Evolutionary conservation across 495 filamentous ascomycete species (phyloP), one percentile per base, ranked within the genome.

Genomic region (Talaromyces nanjingensis): DNA sequence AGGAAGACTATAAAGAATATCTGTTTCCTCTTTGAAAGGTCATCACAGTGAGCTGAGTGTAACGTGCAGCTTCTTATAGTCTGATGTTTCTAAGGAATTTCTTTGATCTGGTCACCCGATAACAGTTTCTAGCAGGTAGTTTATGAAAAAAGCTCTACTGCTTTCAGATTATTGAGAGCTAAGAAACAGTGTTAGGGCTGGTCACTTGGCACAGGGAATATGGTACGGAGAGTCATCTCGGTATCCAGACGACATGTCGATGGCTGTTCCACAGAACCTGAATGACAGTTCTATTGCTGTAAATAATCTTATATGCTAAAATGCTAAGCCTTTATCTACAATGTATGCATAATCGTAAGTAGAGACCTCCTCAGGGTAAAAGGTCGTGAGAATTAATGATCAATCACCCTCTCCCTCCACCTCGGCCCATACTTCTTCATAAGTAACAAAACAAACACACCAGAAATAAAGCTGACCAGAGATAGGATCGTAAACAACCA

Each of bases 401-500:
- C 42, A 52, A 62, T 62, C 6, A 14, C 12, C 27, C 22, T 62
- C 29, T 78, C 69, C 71, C 91, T 80, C 92, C 91, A 94, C 49
- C 74, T 74, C 18, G 83, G 79, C 0, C 87, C 89, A 64, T 77
- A 89, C 55, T 77, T 78, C 72, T 79, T 83, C 80, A 97, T 88
- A 4, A 81, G 74, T 76, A 83, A 85, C 25, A 96, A 83, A 14
- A 87, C 85, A 9, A 74, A 61, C 49, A 65, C 31, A 59, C 79
- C 80, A 59, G 75, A 76, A 16, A 70, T 64, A 67, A 88, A 81
- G 6, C 84, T 80, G 59, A 92, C 78, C 20, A 91, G 61, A 0
- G 87, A 89, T 0, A 97, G 65, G 33, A 89, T 88, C 3, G 93
- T 97, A 66, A 92, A 91, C 39, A 97, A 67, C 92, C 92, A 96